Base-by-base conservation (phyloP, 352 stramenopile genomes). In the Pythium sukuiense region DNA sequence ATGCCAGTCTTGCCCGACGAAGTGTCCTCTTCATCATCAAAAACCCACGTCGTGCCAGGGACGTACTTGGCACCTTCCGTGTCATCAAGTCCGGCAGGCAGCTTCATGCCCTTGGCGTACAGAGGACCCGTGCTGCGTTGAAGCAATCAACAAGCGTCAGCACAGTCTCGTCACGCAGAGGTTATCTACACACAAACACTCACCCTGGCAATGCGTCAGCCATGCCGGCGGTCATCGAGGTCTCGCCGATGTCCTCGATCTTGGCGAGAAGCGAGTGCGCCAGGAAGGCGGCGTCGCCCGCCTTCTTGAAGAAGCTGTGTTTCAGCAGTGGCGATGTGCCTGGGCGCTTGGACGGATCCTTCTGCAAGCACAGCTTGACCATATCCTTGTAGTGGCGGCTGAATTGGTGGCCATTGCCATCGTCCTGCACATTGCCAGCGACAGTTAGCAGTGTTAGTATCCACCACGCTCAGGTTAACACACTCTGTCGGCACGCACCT, bases 221-320 rank as follows among this genome's bases (percentile, higher is more conserved):
- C 56, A 91, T 91, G 37, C 83, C 83, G 1, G 85, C 82, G 24
- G 83, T 94, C 85, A 96, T 95, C 30, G 86, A 95, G 63, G 74
- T 93, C 72, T 96, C 88, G 63, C 88, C 86, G 69, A 96, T 96
- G 61, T 96, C 88, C 71, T 95, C 87, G 32, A 96, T 73, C 67
- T 91, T 92, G 65, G 63, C 71, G 6, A 95, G 70, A 50, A 96
- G 48, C 54, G 77, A 90, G 30, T 76, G 54, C 13, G 86, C 85
- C 33, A 95, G 65, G 65, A 86, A 95, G 3, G 26, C 66, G 32
- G 81, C 88, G 50, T 89, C 85, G 26, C 80, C 81, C 33, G 89
- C 88, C 70, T 95, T 96, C 72, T 93, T 94, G 69, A 97, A 93
- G 62, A 96, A 97, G 59, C 80, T 92, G 74, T 97, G 85, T 74